Evolutionary conservation across 2,329 filamentous ascomycete genomes (phyloP).

Genomic region (Colletotrichum kahawae): DNA sequence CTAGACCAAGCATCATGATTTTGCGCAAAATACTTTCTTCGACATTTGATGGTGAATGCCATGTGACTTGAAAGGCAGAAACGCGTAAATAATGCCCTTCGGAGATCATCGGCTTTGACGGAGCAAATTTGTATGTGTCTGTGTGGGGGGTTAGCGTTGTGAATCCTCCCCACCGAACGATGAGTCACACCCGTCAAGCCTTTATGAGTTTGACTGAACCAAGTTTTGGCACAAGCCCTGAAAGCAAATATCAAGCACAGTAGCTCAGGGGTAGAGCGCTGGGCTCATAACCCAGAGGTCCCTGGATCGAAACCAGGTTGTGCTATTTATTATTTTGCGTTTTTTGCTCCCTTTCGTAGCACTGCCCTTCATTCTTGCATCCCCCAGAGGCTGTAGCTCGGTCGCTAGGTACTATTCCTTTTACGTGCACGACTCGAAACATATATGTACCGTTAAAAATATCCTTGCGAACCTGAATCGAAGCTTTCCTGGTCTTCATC

Average conservation of each 20-base stretch:
- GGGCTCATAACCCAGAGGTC: constrained; percentile 24
- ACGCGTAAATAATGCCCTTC: background rate
- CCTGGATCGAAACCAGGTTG: constrained; percentile 22
- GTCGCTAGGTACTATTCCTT: background rate
- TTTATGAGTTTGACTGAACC: background rate
- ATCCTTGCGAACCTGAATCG: background rate
- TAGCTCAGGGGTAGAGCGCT: constrained; percentile 24
- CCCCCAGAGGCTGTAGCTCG: background rate
- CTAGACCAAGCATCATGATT: constrained; percentile 9
- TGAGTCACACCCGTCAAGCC: background rate
- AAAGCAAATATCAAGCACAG: background rate
- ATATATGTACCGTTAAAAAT: background rate
- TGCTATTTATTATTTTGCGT: background rate
- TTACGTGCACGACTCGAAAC: background rate
- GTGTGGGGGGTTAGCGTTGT: background rate
- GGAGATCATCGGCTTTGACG: background rate
- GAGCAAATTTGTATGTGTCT: background rate
- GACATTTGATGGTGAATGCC: background rate
- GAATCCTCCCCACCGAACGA: background rate
- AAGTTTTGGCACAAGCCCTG: fast-evolving
- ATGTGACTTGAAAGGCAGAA: background rate
- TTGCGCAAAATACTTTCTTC: background rate
- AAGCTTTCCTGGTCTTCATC: background rate
- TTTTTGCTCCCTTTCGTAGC: background rate
- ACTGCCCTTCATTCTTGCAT: background rate